A percentile compares a stretch with the other conserved stretches of the same genome.
Evolutionary conservation across 2,329 filamentous ascomycete genomes (phyloP).

Genomic region (Aspergillus phoenicis): DNA sequence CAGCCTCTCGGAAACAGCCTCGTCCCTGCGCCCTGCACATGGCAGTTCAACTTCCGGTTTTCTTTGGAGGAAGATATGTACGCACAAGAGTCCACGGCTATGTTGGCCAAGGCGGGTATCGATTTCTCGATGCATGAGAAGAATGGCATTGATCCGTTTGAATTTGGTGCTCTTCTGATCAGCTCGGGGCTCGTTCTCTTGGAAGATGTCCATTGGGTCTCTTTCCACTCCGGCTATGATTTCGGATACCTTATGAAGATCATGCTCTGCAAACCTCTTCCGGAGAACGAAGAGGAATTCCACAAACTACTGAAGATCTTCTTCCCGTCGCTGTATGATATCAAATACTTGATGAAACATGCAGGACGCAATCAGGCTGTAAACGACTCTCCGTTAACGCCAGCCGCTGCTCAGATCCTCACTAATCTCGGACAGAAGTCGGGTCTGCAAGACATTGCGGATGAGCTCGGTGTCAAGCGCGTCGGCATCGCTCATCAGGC

Average conservation of each 20-base stretch:
- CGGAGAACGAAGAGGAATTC: conserved; percentile 87
- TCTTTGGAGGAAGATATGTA: conserved; percentile 96
- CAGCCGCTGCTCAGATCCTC: conserved; percentile 71
- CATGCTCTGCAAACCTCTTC: conserved; percentile 78
- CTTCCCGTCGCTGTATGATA: conserved; percentile 92
- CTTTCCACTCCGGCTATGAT: conserved; percentile 96
- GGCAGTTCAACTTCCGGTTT: conserved; percentile 99
- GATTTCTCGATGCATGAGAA: conserved; percentile 83
- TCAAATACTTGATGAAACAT: conserved; percentile 95
- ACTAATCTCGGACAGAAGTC: conserved; percentile 87
- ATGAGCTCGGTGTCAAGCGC: conserved; percentile 87
- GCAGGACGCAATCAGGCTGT: conserved; percentile 71
- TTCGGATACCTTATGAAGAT: conserved; percentile 97
- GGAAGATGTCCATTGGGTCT: conserved; percentile 91
- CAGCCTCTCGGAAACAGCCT: conserved; percentile 56
- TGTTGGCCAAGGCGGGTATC: conserved; percentile 87
- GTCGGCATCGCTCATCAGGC: conserved; percentile 88
- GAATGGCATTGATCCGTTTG: conserved; percentile 85
- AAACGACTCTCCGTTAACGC: conserved; percentile 65
- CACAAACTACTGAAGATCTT: conserved; percentile 86
- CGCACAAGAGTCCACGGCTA: conserved; percentile 90
- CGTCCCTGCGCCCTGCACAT: conserved; percentile 76
- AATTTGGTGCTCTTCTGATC: conserved; percentile 87
- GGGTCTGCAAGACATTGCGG: conserved; percentile 88
- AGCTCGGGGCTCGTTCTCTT: conserved; percentile 88